Percentiles rank a stretch among this genome's conserved stretches.
These are phyloP conservation scores for Letharia lupina DNA, from an alignment of 495 filamentous ascomycete genomes.

Conservation along the genomic window DNA sequence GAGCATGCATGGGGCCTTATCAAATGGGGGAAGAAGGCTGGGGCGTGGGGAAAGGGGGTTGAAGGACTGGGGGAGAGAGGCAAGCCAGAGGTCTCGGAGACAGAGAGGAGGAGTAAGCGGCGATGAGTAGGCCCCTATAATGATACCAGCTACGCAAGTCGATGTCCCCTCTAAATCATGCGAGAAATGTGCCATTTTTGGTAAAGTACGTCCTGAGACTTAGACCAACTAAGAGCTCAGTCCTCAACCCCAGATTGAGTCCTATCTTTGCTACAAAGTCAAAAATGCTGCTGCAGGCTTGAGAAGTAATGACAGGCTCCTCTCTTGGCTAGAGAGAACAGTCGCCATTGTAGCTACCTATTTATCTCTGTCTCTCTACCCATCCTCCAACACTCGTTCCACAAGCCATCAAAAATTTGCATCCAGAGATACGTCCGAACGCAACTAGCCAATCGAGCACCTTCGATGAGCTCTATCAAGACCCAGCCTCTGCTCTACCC, in stretches of 20 bases:
- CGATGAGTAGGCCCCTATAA: neutral
- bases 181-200: neutral
- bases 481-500: neutral
- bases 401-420: neutral
- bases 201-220: neutral
- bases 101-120: neutral
- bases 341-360: neutral
- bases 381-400: too few relatives aligned
- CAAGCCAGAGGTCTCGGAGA: conserved; percentile 3
- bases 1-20: conserved; percentile 47
- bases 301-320: neutral
- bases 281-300: neutral
- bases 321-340: neutral
- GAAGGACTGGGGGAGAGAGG: conserved; percentile 35
- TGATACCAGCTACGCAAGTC: neutral
- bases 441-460: neutral
- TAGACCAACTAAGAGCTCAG: neutral
- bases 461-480: neutral
- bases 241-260: neutral
- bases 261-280: neutral
- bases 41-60: conserved; percentile 43
- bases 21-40: conserved; percentile 46
- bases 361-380: neutral
- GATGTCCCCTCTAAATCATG: neutral
- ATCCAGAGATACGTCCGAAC: neutral